Percentiles rank a stretch among this genome's conserved stretches.
phyloP scores from a whole-genome alignment of 2,329 filamentous ascomycete genomes.

The Apiospora marii region DNA sequence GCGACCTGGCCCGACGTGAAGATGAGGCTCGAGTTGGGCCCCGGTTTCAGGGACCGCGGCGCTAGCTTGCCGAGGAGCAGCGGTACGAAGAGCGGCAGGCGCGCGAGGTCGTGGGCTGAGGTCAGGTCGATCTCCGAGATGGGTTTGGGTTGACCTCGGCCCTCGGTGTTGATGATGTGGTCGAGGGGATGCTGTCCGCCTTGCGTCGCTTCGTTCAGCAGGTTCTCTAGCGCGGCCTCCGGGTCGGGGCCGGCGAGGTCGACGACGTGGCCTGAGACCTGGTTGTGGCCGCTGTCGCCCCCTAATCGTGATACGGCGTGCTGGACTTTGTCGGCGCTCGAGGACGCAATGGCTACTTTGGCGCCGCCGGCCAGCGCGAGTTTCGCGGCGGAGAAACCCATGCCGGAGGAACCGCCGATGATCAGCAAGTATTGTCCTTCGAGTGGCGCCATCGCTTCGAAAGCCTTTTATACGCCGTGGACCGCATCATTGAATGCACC shows the following conservation, averaged over 20 bases:
- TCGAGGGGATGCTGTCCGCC: conserved; percentile 50
- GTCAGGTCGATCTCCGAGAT: conserved; percentile 51
- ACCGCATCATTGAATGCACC: too few species aligned
- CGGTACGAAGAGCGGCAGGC: conserved; percentile 59
- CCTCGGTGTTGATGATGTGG: conserved; percentile 66
- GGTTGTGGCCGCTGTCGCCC: conserved; percentile 45
- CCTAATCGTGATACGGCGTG: conserved; percentile 54
- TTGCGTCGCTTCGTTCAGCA: conserved; percentile 48
- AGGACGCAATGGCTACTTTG: conserved; percentile 67
- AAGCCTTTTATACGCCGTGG: too few species aligned
- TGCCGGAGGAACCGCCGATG: conserved; percentile 69
- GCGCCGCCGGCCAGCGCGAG: conserved; percentile 62
- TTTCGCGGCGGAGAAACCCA: conserved; percentile 68
- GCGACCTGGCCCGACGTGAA: conserved; percentile 63
- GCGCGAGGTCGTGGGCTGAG: conserved; percentile 50
- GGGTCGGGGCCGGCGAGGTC: conserved; percentile 56
- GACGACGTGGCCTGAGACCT: conserved; percentile 51
- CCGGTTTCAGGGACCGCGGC: conserved; percentile 50
- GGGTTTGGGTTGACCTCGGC: conserved; percentile 49
- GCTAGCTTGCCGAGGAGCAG: conserved; percentile 61
- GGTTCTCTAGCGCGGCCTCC: conserved; percentile 53
- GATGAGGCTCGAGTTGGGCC: conserved; percentile 56
- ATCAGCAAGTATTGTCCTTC: conserved; percentile 56
- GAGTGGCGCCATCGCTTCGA: conserved; percentile 39
- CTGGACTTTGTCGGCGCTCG: conserved; percentile 57